A percentile compares a stretch with the other conserved stretches of the same genome.
phyloP scores from a whole-genome alignment of 352 stramenopile species.

The Pythium dissotocum region DNA sequence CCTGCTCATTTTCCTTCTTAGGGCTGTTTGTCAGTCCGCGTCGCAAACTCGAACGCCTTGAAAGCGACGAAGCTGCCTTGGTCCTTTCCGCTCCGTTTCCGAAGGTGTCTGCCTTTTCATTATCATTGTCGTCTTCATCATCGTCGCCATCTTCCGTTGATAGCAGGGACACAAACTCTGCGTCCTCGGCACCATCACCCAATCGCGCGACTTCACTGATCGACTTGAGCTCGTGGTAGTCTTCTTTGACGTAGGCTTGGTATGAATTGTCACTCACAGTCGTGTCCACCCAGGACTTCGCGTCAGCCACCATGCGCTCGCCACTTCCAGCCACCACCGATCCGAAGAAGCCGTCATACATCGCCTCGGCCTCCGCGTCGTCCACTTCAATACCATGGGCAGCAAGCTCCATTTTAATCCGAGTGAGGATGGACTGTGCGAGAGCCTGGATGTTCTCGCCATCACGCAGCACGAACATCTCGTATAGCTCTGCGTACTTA shows the following conservation, averaged over 20 bases:
- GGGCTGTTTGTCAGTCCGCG: conserved; percentile 4
- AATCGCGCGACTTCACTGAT: conserved; percentile 55
- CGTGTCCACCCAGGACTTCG: conserved; percentile 63
- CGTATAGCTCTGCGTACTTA: conserved; percentile 60
- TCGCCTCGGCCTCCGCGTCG: conserved; percentile 52
- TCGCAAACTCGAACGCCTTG: conserved; percentile 25
- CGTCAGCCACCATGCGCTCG: conserved; percentile 61
- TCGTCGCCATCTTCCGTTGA: conserved; percentile 40
- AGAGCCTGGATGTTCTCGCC: conserved; percentile 66
- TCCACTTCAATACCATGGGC: conserved; percentile 59
- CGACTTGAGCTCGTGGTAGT: conserved; percentile 60
- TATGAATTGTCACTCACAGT: conserved; percentile 41
- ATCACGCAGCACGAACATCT: conserved; percentile 67
- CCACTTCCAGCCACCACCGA: conserved; percentile 53
- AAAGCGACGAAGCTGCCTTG: conserved; percentile 22
- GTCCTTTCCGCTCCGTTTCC: background rate
- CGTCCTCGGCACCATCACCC: conserved; percentile 45
- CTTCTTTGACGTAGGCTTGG: conserved; percentile 58
- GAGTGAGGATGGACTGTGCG: conserved; percentile 51
- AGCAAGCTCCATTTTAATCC: conserved; percentile 69
- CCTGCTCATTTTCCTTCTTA: conserved; percentile 2
- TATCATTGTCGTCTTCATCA: conserved; percentile 15
- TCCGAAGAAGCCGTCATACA: conserved; percentile 67
- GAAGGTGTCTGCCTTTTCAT: conserved; percentile 1
- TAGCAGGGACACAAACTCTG: conserved; percentile 60